phyloP scores from a whole-genome alignment of 306 rosid species.

The Vigna reflexopilosa region DNA sequence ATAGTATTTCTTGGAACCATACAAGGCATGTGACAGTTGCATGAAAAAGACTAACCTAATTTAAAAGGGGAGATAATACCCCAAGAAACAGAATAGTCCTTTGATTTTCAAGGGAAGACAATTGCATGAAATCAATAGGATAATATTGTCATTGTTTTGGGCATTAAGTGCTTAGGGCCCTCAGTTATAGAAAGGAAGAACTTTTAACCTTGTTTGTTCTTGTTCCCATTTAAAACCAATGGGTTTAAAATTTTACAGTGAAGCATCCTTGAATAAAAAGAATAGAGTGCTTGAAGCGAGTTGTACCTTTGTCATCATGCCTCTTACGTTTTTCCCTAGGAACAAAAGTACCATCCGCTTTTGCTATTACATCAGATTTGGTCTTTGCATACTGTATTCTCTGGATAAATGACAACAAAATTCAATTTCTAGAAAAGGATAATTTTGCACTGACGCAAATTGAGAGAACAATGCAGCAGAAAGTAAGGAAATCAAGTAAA shows the following conservation, averaged over 20 bases:
- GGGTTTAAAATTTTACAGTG: constrained; percentile 1
- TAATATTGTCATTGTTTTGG: background rate
- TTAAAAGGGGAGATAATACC: constrained; percentile 1
- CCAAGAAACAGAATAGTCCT: background rate
- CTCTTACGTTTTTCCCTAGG: constrained; percentile 87
- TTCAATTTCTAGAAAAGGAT: constrained; percentile 40
- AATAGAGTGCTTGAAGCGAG: constrained; percentile 13
- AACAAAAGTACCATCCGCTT: constrained; percentile 89
- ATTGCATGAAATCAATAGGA: background rate
- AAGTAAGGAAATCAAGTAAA: background rate
- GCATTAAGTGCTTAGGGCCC: background rate
- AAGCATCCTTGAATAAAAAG: constrained; percentile 11
- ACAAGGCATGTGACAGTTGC: background rate
- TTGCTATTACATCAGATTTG: constrained; percentile 82
- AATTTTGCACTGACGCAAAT: constrained; percentile 1
- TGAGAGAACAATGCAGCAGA: constrained; percentile 15
- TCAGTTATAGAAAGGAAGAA: background rate
- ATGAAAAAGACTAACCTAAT: background rate
- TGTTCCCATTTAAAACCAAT: background rate
- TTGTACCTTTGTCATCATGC: constrained; percentile 82
- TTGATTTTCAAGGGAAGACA: constrained; percentile 20
- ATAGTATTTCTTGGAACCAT: constrained; percentile 12
- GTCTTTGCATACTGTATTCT: constrained; percentile 93
- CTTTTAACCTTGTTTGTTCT: constrained; percentile 5
- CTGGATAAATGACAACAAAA: constrained; percentile 51